These are phyloP conservation scores for Diospyros lotus DNA, from an alignment of 148 eudicot species.

Conservation along the genomic window DNA sequence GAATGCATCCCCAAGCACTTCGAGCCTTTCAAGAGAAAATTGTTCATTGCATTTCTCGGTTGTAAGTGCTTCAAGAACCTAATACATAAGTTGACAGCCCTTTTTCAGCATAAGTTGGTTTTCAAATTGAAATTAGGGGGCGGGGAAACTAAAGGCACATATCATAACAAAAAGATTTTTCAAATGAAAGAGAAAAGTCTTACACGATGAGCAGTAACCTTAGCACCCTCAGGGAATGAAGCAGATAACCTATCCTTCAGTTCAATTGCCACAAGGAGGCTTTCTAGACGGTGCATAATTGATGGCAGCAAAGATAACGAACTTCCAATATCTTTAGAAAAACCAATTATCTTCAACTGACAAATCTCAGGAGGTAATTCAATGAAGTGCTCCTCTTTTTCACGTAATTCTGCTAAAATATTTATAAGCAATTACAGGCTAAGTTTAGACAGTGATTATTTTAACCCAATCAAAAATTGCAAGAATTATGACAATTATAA, in stretches of 20 bases:
- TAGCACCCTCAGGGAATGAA: constrained; percentile 74
- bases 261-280: constrained; percentile 86
- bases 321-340: constrained; percentile 92
- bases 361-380: constrained; percentile 96
- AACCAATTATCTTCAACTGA: constrained; percentile 74
- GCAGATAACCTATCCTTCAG: constrained; percentile 58
- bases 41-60: constrained; percentile 78
- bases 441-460: constrained; percentile 1
- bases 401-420: constrained; percentile 47
- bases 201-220: constrained; percentile 63
- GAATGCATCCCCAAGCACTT: constrained; percentile 96
- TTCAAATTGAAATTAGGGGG: not conserved
- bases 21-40: constrained; percentile 95
- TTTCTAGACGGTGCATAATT: constrained; percentile 84
- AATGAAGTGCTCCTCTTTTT: constrained; percentile 83
- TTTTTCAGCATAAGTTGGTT: not conserved
- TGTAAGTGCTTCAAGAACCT: constrained; percentile 97
- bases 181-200: constrained; percentile 19
- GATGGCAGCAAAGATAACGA: constrained; percentile 90
- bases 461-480: not conserved
- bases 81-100: constrained; percentile 13
- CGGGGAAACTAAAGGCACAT: not conserved
- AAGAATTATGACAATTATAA: not conserved
- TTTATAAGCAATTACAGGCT: not conserved
- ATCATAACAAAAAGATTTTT: not conserved